Base-by-base conservation (phyloP, 805 yeast species). In the Saturnispora quitensis region DNA sequence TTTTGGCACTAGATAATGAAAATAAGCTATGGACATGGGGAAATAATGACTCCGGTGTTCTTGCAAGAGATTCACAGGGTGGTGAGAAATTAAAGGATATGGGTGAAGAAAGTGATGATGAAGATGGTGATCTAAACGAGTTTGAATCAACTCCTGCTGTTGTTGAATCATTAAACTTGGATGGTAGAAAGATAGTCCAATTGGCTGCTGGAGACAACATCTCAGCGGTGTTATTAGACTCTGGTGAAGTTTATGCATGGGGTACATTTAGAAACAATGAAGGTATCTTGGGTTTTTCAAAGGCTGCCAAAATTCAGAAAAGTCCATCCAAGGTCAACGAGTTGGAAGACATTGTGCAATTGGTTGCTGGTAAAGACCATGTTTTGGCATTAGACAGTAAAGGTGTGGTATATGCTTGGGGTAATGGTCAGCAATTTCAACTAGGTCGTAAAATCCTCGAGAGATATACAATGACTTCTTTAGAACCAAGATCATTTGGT, bases 11-110 rank as follows among this genome's bases (percentile, higher is more conserved):
- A 48, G 97, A 89, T 63, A 67, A 78, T 40, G 71, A 80, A 17
- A 89, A 89, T 58, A 74, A 78, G 53, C 68, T 93, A n/a, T 93
- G 97, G 97, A 86, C 97, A 3, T 93, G 99, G 99, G 99, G 99
- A 53, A 86, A 87, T 45, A 93, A 93, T 60, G 99, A 93, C 62
- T 82, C 89, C 55, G 89, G 85, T 36, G 97, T 87, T 4, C 73
- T 93, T 43, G 99, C 98, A 18, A 81, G 99, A 66, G 87, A 85
- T 60, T 84, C 93, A 0, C 76, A 69, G 10, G 82, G 76, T 7
- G 78, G 72, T 20, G 95, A 84, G 56, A 73, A 75, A 25, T 70
- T 87, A 53, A 83, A 79, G 62, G 87, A 85, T 59, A 78, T 81
- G 72, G 87, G 82, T 58, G 82, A 68, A 28, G 73, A 72, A 35